Conservation (phyloP, 2,329 filamentous ascomycete genomes). For the Colletotrichum tamarilloi region DNA sequence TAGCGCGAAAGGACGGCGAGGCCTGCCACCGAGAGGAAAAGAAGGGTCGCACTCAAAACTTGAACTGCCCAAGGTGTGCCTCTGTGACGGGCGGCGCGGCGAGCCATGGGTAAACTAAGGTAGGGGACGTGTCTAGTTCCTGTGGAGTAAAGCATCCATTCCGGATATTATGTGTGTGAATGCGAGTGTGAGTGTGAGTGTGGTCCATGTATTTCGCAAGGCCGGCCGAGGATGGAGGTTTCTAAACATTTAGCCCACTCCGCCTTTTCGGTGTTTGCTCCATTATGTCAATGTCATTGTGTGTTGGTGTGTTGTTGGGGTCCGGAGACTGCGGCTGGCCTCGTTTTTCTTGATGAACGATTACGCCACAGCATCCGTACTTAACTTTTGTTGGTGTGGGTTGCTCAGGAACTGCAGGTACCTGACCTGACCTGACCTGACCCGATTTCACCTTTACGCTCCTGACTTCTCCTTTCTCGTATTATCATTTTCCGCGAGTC, state of each 20-base stretch:
- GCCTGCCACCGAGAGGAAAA: not conserved
- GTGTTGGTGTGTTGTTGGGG: no score
- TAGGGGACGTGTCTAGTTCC: conserved; percentile 1
- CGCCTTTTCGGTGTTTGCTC: not conserved
- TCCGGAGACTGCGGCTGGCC: not conserved
- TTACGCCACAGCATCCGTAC: conserved; percentile 8
- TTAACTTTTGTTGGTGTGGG: no score
- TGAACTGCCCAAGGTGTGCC: not conserved
- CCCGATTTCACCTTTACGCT: not conserved
- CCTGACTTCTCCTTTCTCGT: conserved; percentile 19
- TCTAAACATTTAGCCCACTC: not conserved
- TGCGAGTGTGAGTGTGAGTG: no score
- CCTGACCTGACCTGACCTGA: not conserved
- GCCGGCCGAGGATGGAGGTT: not conserved
- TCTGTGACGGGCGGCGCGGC: not conserved
- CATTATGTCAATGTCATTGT: not conserved
- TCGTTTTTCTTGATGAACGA: not conserved
- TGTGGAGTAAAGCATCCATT: not conserved
- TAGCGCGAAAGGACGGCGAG: not conserved
- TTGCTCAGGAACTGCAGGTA: not conserved
- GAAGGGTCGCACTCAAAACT: not conserved
- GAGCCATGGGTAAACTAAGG: not conserved
- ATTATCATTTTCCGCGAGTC: not conserved
- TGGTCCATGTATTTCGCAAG: no score
- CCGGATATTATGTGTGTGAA: not conserved